Base-by-base conservation (phyloP, 1,284 basidiomycete genomes). In the Ceratobasidium sp. region DNA sequence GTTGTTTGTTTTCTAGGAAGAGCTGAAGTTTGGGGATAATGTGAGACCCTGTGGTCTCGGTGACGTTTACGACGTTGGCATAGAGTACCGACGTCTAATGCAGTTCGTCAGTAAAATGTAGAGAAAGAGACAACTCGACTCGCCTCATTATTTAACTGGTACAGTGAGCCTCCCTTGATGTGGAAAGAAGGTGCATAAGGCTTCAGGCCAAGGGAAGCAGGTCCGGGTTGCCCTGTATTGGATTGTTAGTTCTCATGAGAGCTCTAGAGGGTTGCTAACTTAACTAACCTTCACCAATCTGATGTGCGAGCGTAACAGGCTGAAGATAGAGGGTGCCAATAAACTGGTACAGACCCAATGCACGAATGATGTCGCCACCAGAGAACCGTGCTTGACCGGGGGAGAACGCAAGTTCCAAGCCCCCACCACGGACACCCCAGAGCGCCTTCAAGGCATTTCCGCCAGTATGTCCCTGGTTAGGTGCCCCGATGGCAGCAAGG, bases 61-160 rank as follows among this genome's bases (percentile, higher is more conserved):
- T 75, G 33, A 75, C 71, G 52, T 75, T 65, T n/a, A 75, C 61
- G 20, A 75, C 71, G 20, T 75, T 75, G 4, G 71, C 71, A 28
- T 75, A 75, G 15, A 75, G 61, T 33, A 75, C 71, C 15, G 71
- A 75, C 12, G 71, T 75, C 71, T 75, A 46, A 3, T 40, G 48
- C 38, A n/a, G 20, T 3, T 23, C 23, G 48, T 12, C 33, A 7
- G 46, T n/a, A 28, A 2, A 5, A 28, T 20, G 33, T 6, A n/a
- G 23, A 23, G 23, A 67, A 2, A 52, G 10, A 40, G n/a, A 12
- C 28, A 50, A 33, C 17, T 38, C 52, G 44, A 62, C 71, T 15
- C 44, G 65, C 71, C 40, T 75, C 71, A 50, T 75, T 75, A 38
- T 75, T 75, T 5, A 75, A 33, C 71, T 75, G 71, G 23, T 75